These are phyloP conservation scores for Rosa chinensis DNA, from an alignment of 306 rosid genomes.

Conservation along the genomic window DNA sequence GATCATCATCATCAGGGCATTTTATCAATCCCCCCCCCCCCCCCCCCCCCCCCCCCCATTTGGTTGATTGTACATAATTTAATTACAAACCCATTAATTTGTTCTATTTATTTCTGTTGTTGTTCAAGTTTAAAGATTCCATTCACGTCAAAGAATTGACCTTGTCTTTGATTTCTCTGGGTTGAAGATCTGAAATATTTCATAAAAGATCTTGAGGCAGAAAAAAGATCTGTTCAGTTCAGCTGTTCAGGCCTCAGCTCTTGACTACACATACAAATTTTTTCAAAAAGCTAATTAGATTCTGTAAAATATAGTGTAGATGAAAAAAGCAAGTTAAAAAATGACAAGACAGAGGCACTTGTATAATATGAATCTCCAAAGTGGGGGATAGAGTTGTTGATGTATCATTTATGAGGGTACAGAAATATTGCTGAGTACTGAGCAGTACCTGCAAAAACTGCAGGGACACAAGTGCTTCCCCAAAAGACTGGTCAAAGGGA, in stretches of 20 bases:
- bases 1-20: slow-evolving; percentile 15
- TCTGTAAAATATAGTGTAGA: not conserved
- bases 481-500: slow-evolving; percentile 49
- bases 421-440: slow-evolving; percentile 15
- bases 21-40: slow-evolving; percentile 3
- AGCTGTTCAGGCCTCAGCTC: slow-evolving; percentile 3
- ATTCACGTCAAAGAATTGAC: not conserved
- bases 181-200: not conserved
- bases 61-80: slow-evolving; percentile 33
- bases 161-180: not conserved
- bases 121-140: not conserved
- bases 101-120: not conserved
- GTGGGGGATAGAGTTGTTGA: slow-evolving; percentile 11
- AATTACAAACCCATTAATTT: slow-evolving; percentile 23
- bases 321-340: not conserved
- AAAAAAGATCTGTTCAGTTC: not conserved
- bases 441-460: slow-evolving; percentile 19
- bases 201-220: slow-evolving; percentile 1
- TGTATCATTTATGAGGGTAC: slow-evolving; percentile 10
- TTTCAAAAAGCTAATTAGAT: not conserved
- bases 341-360: not conserved
- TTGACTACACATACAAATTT: not conserved
- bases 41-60: slow-evolving; percentile 20
- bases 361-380: not conserved
- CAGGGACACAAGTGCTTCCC: slow-evolving; percentile 28